Base-by-base conservation (phyloP, 768 basidiomycete genomes). In the Russula vinacea region DNA sequence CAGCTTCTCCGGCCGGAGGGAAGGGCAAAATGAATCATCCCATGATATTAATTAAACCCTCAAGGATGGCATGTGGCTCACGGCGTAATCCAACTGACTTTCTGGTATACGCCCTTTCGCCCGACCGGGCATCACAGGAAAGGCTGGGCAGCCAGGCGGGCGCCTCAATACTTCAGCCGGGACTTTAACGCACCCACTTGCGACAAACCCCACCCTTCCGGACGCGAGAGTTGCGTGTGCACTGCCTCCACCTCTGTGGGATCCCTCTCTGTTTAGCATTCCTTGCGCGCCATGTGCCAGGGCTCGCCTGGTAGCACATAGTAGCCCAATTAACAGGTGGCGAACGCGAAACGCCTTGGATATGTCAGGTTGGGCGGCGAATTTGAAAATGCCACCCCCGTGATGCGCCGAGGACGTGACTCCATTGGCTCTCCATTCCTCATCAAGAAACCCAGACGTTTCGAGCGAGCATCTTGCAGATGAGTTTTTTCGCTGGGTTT, bases 381-480 rank as follows among this genome's bases (percentile, higher is more conserved):
- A 47, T 47, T 47, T 47, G 45, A 47, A 47, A 22, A 47, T 2
- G 2, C 29, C 29, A 8, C n/a, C 19, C n/a, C n/a, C n/a, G 9
- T 22, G 45, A 47, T 47, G 45, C 45, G 22, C 11, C 44, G n/a
- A 29, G 5, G 29, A 5, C 5, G n/a, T 47, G n/a, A 22, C 45
- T 22, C 44, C 44, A 1, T 62, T 64, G 62, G 57, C 62, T 58
- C 62, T 58, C 62, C 62, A 59, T 64, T 58, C 32, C 14, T 11
- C 44, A 47, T 47, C n/a, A n/a, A n/a, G n/a, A n/a, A n/a, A n/a
- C n/a, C 40, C 40, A 13, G 40, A 40, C 13, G 40, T 40, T 33
- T 33, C 33, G 8, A 4, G 33, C 40, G 11, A 40, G 19, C 19
- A 44, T 44, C 42, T 16, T 9, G 7, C n/a, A 5, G 29, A 32